Evolutionary conservation across 495 filamentous ascomycete species (phyloP), one percentile per base, ranked within the genome.

Genomic region (Eremomyces bilateralis): DNA sequence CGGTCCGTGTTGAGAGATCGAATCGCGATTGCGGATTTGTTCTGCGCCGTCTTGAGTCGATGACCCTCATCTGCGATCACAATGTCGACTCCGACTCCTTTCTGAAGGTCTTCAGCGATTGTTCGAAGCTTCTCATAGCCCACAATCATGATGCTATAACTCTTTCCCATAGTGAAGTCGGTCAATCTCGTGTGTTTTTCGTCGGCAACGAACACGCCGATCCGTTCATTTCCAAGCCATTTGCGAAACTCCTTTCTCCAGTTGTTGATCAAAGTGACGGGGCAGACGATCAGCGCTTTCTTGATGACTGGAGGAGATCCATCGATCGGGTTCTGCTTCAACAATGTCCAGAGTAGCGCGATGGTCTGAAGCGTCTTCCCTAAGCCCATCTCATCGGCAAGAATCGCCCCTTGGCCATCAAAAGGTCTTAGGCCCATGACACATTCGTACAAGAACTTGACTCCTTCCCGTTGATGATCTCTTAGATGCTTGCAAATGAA

Each of bases 291-390:
- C 15, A 85, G 49, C 1, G 76, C 78, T 43, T 83, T 83, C 44
- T 72, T 77, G 25, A 83, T 62, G 0, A 80, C 71, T 3, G 71
- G 69, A 3, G 48, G 33, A 28, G 60, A 64, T 24, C 65, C 62
- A 39, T 70, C 63, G 5, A 81, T 58, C 0, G 78, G 77, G 44
- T 76, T 83, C 52, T 85, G 78, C 52, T 81, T 83, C 32, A 85
- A 45, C 21, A 85, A 53, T 1, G 78, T 85, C 78, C 78, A 85
- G 16, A 85, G 42, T 19, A 85, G 50, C 0, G 79, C 60, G 37
- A 85, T 83, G 0, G 76, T 81, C 52, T 82, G 78, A 24, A 83
- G 47, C 3, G 79, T 82, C 45, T 84, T 84, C 10, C 78, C 78
- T 5, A 84, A 44, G 2, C 78, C 78, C 78, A 84, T 84, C 42